Evolutionary conservation across 2,329 filamentous ascomycete genomes (phyloP), one percentile per base, ranked within the genome.

Genomic region (Fusarium fujikuroi): DNA sequence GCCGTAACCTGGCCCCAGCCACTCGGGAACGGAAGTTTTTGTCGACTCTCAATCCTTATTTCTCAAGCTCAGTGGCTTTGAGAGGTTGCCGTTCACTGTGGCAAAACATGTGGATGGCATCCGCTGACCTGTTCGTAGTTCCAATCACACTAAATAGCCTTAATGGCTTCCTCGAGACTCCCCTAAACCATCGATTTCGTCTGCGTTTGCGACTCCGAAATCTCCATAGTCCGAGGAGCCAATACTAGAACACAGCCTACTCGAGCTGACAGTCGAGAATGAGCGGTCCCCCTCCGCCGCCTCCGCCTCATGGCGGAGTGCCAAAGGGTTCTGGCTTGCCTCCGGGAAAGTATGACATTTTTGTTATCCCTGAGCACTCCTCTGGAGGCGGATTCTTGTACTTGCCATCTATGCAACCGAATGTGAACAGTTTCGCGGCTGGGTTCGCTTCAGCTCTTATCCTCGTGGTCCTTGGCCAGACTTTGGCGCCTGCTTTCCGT

Each of bases 321-420:
- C 93, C 94, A 56, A 92, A 92, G 81, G 87, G 89, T 42, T 82
- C 86, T 21, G 92, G 93, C 63, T 86, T 98, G 53, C 95, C 95
- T 6, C 88, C 93, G 3, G 95, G 95, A 62, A 97, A 96, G 80
- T 98, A 97, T 83, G 95, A 98, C 85, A 97, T 98, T 80, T 98
- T 98, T 85, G 92, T 98, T 81, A 95, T 98, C 78, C 95, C 95
- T 12, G 94, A 95, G 52, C 95, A 97, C 82, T 95, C 95, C 16
- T 89, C 95, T 11, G 95, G 95, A 60, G 90, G 91, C 1, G 95
- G 95, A 39, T 98, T 98, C 82, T 86, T 98, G 34, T 98, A 98
- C 81, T 89, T 98, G n/a, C 95, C 95, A 0, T 97, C 95, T 0
- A 83, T 98, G 70, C 89, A 92, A 79, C 92, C 94, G 25, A 93